Evolutionary conservation across 768 basidiomycete genomes (phyloP).

Genomic region (Arthromyces matolae): DNA sequence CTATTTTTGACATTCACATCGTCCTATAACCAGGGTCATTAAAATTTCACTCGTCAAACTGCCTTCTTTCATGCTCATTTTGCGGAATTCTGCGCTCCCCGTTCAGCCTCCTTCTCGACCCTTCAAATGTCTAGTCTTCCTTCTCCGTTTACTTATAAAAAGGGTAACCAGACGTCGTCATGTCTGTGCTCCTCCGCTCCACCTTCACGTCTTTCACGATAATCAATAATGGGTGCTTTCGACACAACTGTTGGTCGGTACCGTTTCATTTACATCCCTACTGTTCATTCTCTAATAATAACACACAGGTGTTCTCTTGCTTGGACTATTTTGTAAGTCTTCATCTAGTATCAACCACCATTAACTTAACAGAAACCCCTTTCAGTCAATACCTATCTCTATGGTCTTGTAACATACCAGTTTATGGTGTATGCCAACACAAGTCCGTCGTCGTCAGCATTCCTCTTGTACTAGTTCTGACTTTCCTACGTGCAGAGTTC

Average conservation of each 20-base stretch:
- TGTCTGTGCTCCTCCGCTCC: constrained; percentile 1
- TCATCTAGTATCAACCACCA: not conserved
- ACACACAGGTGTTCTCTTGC: constrained; percentile 20
- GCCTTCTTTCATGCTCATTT: too few relatives aligned
- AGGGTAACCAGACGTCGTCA: not conserved
- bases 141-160: constrained; percentile 3
- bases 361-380: not conserved
- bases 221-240: constrained; percentile 18
- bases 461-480: not conserved
- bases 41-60: too few relatives aligned
- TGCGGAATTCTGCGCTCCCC: not conserved
- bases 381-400: constrained; percentile 26
- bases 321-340: constrained; percentile 24
- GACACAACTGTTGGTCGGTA: constrained; percentile 28
- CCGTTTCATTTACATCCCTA: not conserved
- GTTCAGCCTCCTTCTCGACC: not conserved
- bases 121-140: constrained; percentile 7
- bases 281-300: not conserved
- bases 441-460: constrained; percentile 15
- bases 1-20: not conserved
- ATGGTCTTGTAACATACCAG: constrained; percentile 38
- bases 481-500: constrained; percentile 23
- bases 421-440: constrained; percentile 30
- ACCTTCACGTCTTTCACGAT: not conserved
- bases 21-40: not conserved